Base-by-base conservation (phyloP, 805 yeast species). In the Clavispora carvajalis region DNA sequence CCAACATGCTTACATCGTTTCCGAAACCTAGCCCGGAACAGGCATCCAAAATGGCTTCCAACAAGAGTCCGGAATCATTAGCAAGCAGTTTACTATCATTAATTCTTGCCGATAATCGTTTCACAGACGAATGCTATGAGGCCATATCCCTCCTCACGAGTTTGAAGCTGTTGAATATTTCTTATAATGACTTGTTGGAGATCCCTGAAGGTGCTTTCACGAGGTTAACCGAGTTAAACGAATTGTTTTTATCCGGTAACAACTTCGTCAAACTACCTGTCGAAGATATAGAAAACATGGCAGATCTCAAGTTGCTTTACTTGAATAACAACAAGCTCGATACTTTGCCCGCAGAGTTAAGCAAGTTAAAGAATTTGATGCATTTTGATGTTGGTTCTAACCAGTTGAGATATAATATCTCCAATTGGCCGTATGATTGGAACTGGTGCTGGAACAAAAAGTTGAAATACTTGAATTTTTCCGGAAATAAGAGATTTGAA, bases 371-470 rank as follows among this genome's bases (percentile, higher is more conserved):
- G 1, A 73, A 76, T 19, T 65, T 93, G 54, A 76, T 74, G 23
- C 82, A 80, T 8, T 71, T 93, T 26, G 99, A 93, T 64, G 93
- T 87, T 13, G 95, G 97, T 3, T 85, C 95, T 2, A 93, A 93
- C 59, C 82, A 81, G 45, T 69, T 93, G 62, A 85, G 89, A 54
- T 93, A 93, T 62, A 93, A 93, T 53, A 88, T 91, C 41, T 84
- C 93, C 3, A 93, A 93, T 60, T 86, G 89, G 76, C 95, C 93
- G 12, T 91, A 87, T 57, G 99, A 93, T 59, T 93, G 98, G 97
- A 93, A 88, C 62, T 93, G 99, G 99, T 81, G 84, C 52, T 81
- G 80, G 69, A 93, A 93, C 57, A 69, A 74, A 39, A 77, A 79
- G 31, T 69, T 93, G 60, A 79, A 73, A 50, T 89, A 84, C 53